phyloP scores from a whole-genome alignment of 140 eudicot genomes.

The Artemisia princeps region DNA sequence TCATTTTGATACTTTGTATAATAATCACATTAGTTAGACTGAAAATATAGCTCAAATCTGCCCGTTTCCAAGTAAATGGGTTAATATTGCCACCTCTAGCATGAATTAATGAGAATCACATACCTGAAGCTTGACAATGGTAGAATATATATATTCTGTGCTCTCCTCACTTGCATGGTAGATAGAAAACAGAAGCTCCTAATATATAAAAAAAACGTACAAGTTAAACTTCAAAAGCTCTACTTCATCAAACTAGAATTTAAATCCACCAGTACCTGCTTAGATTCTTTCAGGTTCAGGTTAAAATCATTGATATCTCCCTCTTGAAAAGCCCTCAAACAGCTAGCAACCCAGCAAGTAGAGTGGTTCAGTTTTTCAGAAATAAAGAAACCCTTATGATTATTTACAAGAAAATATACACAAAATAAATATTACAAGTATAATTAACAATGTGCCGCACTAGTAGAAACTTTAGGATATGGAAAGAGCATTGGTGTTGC shows the following conservation, averaged over 20 bases:
- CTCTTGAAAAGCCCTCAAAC: constrained; percentile 83
- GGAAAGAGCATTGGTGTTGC: not conserved
- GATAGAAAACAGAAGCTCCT: constrained; percentile 85
- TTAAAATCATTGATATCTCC: constrained; percentile 71
- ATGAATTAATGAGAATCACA: constrained; percentile 4
- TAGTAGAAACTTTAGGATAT: constrained; percentile 1
- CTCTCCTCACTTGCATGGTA: constrained; percentile 88
- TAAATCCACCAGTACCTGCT: constrained; percentile 56
- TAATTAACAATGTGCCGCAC: constrained; percentile 7
- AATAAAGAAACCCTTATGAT: constrained; percentile 7
- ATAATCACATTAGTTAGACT: not conserved
- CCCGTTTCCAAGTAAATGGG: not conserved
- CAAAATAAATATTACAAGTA: not conserved
- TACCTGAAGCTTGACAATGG: constrained; percentile 91
- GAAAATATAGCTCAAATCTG: not conserved
- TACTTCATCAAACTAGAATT: not conserved
- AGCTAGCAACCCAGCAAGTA: constrained; percentile 44
- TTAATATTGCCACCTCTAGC: not conserved
- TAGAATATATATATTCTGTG: constrained; percentile 67
- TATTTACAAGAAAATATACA: constrained; percentile 1
- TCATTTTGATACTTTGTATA: not conserved
- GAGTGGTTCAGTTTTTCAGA: constrained; percentile 12
- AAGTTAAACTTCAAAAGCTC: constrained; percentile 18
- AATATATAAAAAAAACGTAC: constrained; percentile 11
- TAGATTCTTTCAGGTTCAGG: constrained; percentile 53